A percentile compares a stretch with the other conserved stretches of the same genome.
Evolutionary conservation across 2,329 filamentous ascomycete genomes (phyloP).

Genomic region (Atkinsonella texensis): DNA sequence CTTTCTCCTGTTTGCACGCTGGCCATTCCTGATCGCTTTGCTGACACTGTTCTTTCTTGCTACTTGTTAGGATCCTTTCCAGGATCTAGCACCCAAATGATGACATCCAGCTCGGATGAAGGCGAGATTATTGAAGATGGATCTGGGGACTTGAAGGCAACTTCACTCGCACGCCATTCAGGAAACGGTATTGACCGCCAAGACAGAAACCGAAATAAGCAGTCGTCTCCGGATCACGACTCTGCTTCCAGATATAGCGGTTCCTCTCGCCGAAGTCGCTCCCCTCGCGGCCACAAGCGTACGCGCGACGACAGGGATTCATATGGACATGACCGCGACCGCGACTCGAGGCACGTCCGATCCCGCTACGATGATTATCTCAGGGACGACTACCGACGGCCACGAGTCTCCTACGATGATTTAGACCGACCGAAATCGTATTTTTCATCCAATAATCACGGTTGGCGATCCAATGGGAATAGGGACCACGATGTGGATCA

Average conservation of each 20-base stretch:
- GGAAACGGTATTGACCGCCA: slow-evolving; percentile 83
- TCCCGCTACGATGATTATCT: slow-evolving; percentile 48
- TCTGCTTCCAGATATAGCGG: slow-evolving; percentile 29
- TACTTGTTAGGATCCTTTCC: slow-evolving; percentile 5
- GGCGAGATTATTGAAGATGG: slow-evolving; percentile 74
- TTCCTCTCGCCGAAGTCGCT: slow-evolving; percentile 38
- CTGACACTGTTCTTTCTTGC: slow-evolving; percentile 20
- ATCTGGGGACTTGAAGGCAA: slow-evolving; percentile 63
- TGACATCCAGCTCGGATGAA: slow-evolving; percentile 60
- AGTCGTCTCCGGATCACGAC: slow-evolving; percentile 45
- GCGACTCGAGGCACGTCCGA: slow-evolving; percentile 48
- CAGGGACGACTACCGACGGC: slow-evolving; percentile 33
- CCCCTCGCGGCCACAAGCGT: slow-evolving; percentile 57
- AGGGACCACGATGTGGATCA: slow-evolving; percentile 23
- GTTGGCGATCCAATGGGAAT: slow-evolving; percentile 21
- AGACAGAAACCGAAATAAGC: slow-evolving; percentile 63
- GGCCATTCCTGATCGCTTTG: slow-evolving; percentile 17
- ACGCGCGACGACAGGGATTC: slow-evolving; percentile 49
- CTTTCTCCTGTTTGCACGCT: slow-evolving; percentile 22
- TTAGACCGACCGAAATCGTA: slow-evolving; percentile 37
- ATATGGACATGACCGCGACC: slow-evolving; percentile 29
- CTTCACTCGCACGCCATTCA: slow-evolving; percentile 66
- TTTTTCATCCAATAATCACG: background rate
- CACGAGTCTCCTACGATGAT: slow-evolving; percentile 43
- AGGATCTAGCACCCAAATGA: slow-evolving; percentile 13